A percentile compares a stretch with the other conserved stretches of the same genome.
Conservation (phyloP, 169 alveolate genomes). For the Cryptosporidium tyzzeri region DNA sequence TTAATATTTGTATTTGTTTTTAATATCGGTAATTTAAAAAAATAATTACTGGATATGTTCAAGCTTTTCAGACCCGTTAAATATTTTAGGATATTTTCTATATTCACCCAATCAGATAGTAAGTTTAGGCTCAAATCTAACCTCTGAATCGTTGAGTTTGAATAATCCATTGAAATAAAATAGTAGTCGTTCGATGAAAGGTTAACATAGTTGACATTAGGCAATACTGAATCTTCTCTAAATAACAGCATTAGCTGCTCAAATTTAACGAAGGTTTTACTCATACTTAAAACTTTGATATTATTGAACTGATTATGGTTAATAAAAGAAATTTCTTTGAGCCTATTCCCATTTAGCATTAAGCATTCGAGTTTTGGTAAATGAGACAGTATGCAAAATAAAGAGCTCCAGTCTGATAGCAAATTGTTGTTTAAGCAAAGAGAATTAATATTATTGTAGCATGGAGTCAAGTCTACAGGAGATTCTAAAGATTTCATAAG, state of each 20-base stretch:
- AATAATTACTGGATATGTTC: conserved; percentile 38
- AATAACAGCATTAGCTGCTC: conserved; percentile 8
- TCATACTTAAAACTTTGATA: conserved; percentile 37
- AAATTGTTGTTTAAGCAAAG: conserved; percentile 31
- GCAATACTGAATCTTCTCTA: conserved; percentile 24
- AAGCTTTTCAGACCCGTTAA: neutral
- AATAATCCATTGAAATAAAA: neutral
- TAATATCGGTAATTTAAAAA: conserved; percentile 8
- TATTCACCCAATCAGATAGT: conserved; percentile 14
- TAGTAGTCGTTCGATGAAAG: conserved; percentile 44
- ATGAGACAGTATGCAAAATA: conserved; percentile 59
- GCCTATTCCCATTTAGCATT: conserved; percentile 36
- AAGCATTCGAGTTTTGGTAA: conserved; percentile 37
- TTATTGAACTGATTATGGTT: neutral
- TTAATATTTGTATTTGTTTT: neutral
- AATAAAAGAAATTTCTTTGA: neutral
- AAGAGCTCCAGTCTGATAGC: conserved; percentile 22
- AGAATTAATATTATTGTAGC: neutral
- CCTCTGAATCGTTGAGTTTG: neutral
- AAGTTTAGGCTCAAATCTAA: conserved; percentile 44
- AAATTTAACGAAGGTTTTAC: conserved; percentile 33
- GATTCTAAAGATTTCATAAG: neutral
- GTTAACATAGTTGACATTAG: conserved; percentile 33
- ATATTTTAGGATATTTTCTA: neutral
- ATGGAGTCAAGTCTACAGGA: neutral